Evolutionary conservation across 2,329 filamentous ascomycete species (phyloP), one percentile per base, ranked within the genome.

Genomic region (Cercospora nicotianae): DNA sequence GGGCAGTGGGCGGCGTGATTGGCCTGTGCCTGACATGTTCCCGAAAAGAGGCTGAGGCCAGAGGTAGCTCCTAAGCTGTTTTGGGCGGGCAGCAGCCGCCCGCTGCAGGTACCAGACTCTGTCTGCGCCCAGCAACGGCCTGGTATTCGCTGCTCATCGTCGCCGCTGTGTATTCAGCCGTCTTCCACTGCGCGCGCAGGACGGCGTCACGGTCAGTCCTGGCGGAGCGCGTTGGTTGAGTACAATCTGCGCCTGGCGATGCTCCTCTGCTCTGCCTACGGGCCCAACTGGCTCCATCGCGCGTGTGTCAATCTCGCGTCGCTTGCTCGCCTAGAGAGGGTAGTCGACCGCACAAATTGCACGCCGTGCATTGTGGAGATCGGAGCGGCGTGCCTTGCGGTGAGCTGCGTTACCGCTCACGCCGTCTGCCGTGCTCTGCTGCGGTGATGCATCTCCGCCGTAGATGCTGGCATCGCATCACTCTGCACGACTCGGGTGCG

Each of bases 11-110:
- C 26, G 55, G 45, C 31, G 12, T 70, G 63, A 70, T 70, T 70
- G 69, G 69, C 51, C 26, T 57, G 67, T 70, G 20, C 63, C 68
- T 67, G 63, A 51, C 63, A 64, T 62, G 55, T 63, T 55, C 48
- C 68, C 60, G 66, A 58, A n/a, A 60, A 67, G 65, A 61, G 60
- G 57, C 53, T 67, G 59, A 63, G 53, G 58, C 60, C 53, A 65
- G 31, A 28, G 58, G 59, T 55, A 53, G 63, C 63, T 30, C 30
- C 45, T 55, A 18, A 30, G 48, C 64, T 45, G 20, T 30, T 26
- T 63, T 39, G 55, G 66, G 58, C 33, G n/a, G 30, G 30, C n/a
- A 55, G 66, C 63, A 33, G 5, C 57, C 63, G 60, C 20, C 58
- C 26, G 66, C 48, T 68, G 66, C 66, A 68, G 63, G 59, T 65